Conservation (phyloP, 306 rosid species). For the Sicyos edulis region DNA sequence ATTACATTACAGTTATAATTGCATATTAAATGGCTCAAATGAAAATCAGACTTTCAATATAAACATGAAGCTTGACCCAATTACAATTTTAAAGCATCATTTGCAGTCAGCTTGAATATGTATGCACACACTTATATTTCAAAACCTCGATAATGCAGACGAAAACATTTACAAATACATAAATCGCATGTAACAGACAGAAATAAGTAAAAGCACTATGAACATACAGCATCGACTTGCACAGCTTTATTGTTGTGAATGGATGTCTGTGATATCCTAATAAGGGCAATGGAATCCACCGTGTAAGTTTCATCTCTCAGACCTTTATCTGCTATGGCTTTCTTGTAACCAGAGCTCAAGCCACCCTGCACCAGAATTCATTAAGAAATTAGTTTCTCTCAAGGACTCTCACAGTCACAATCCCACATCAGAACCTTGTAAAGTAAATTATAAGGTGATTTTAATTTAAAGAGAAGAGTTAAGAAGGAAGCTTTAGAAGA, state of each 20-base stretch:
- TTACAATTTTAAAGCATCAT: background rate
- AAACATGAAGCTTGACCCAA: constrained; percentile 8
- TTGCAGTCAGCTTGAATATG: constrained; percentile 3
- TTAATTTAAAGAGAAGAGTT: constrained; percentile 3
- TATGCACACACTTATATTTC: background rate
- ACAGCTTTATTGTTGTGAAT: constrained; percentile 68
- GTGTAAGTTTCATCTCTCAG: constrained; percentile 73
- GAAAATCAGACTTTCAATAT: background rate
- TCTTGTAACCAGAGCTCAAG: constrained; percentile 83
- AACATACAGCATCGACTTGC: constrained; percentile 90
- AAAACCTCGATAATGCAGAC: background rate
- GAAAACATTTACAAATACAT: background rate
- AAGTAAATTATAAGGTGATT: constrained; percentile 8
- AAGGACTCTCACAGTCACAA: constrained; percentile 2
- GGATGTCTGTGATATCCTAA: constrained; percentile 74
- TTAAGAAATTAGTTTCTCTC: background rate
- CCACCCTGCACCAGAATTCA: constrained; percentile 66
- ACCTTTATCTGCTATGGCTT: constrained; percentile 56
- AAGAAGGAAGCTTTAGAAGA: constrained; percentile 21
- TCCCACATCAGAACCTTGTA: constrained; percentile 2
- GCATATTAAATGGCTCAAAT: constrained; percentile 20
- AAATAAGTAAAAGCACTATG: constrained; percentile 9
- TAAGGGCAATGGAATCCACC: constrained; percentile 61
- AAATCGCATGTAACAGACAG: background rate
- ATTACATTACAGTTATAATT: background rate